Evolutionary conservation across 2,329 filamentous ascomycete species (phyloP).

Genomic region (Sporothrix variecibatus): DNA sequence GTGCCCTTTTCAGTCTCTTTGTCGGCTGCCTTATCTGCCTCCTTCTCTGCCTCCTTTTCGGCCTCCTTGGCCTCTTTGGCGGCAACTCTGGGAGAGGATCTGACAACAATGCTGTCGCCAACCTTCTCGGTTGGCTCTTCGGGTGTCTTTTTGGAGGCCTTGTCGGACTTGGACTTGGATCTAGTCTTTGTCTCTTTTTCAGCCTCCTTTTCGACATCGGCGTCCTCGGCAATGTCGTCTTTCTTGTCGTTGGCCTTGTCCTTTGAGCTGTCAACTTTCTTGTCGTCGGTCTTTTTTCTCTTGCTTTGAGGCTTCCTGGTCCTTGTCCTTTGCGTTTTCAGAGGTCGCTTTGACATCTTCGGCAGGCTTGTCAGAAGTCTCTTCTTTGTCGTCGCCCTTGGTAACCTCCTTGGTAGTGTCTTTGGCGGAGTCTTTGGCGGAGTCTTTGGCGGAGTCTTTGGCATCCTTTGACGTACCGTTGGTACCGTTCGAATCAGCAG

Average conservation of each 20-base stretch:
- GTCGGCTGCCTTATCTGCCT: neutral
- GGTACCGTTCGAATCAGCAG: neutral
- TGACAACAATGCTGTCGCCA: conserved; percentile 13
- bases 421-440: neutral
- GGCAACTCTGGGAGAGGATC: neutral
- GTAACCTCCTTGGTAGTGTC: neutral
- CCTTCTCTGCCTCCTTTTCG: neutral
- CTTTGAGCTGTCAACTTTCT: neutral
- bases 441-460: no score
- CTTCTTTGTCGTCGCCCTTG: neutral
- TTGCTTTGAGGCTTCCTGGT: neutral
- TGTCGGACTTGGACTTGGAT: neutral
- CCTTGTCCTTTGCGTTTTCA: neutral
- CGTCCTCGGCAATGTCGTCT: neutral
- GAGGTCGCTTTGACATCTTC: neutral
- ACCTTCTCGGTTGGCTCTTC: neutral
- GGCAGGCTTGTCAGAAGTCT: neutral
- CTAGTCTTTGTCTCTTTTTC: neutral
- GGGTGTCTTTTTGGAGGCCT: neutral
- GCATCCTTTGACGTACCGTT: neutral
- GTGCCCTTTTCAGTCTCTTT: neutral
- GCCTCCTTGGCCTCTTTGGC: neutral
- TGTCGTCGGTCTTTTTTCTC: neutral
- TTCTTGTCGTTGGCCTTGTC: neutral
- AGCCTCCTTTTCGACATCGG: neutral